Evolutionary conservation across 768 basidiomycete genomes (phyloP).

Genomic region (Termitomyces sp.): DNA sequence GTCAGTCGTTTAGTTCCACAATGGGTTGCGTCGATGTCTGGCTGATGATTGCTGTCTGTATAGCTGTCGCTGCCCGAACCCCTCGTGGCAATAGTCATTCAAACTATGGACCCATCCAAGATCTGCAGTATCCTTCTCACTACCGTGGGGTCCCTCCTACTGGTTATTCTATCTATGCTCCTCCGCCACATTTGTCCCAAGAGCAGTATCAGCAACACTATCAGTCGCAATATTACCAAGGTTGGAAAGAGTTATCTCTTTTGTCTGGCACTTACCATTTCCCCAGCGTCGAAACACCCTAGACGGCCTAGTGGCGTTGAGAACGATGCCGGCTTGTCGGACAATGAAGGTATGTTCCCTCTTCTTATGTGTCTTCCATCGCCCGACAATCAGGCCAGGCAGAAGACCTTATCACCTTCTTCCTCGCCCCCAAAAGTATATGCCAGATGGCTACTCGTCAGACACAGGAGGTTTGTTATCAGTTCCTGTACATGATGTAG

Average conservation of each 20-base stretch:
- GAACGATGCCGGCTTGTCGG: background rate
- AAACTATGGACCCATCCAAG: background rate
- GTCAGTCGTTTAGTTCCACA: background rate
- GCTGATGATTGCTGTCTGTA: background rate
- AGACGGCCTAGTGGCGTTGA: background rate
- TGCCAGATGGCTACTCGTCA: constrained; percentile 1
- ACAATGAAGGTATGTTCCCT: background rate
- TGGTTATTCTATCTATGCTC: background rate
- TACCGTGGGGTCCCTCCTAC: background rate
- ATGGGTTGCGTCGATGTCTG: background rate
- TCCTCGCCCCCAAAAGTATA: background rate
- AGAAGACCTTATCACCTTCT: background rate
- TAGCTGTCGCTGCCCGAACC: background rate
- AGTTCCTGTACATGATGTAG: background rate
- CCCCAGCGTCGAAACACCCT: background rate
- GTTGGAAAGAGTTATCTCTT: background rate
- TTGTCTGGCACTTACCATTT: background rate
- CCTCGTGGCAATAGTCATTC: background rate
- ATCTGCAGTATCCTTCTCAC: background rate
- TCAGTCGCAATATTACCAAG: background rate
- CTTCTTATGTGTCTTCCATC: background rate
- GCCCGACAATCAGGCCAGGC: background rate
- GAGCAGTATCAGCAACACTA: background rate
- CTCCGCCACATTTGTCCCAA: background rate
- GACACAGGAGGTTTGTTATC: constrained; percentile 4